Base-by-base conservation (phyloP, 306 rosid genomes). In the Inga leiocalycina region DNA sequence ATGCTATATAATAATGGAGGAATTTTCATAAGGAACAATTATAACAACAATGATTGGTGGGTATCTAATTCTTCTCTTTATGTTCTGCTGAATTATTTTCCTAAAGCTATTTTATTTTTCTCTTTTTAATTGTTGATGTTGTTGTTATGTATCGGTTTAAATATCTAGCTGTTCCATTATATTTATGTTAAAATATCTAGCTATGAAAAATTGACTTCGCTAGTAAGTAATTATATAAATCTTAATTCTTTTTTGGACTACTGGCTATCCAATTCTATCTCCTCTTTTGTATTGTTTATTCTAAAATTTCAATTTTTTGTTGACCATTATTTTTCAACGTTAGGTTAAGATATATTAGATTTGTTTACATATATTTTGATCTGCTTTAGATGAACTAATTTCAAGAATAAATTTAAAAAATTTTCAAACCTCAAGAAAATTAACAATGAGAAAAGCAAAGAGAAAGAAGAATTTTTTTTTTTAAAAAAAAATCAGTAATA, bases 1-100 rank as follows among this genome's bases (percentile, higher is more conserved):
- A 80, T 82, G 83, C 39, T 71, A 66, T 62, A 34, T 70, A 61
- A 45, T 71, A 71, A 85, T 79, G 83, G 59, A 46, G 83, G 80
- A 78, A 66, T 88, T 85, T 81, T 72, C 30, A 17, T 34, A 46
- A 71, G 78, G 85, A 88, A 85, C 68, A 80, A 82, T 85, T 78
- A 45, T 32, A 59, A 66, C 72, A 68, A 82, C 49, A 65, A 79
- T 86, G 7, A 80, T 83, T 56, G 76, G 52, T 80, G 90, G 86
- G 91, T 34, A 88, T 88, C 91, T 76, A 73, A 88, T 88, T 88
- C 91, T 73, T n/a, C 81, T 88, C 78, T 80, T 76, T 85, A 41
- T 39, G 43, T 71, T 30, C 71, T 82, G 16, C 62, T 75, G 16
- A 24, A 62, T 79, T 44, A 34, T 48, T 62, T 78, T 84, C 59